Evolutionary conservation across 176 grass and related monocot species (phyloP).

Genomic region (Stipa capillata): DNA sequence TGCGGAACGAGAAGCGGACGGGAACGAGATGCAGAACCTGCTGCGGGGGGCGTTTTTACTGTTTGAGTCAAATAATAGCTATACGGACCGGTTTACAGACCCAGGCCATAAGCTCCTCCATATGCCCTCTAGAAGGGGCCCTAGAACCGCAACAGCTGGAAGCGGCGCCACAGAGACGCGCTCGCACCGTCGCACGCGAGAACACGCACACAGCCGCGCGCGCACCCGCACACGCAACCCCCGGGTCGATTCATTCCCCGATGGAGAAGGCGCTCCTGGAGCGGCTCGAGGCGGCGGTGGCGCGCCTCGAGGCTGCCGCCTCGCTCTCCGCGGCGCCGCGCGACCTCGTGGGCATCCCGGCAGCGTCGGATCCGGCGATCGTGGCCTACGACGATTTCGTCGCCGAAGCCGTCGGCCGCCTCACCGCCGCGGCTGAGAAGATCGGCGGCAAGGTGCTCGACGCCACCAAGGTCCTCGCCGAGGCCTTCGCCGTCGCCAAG

Average conservation of each 20-base stretch:
- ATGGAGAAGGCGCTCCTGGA: slow-evolving; percentile 77
- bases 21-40: too few relatives aligned
- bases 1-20: too few relatives aligned
- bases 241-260: not conserved
- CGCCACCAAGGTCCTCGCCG: slow-evolving; percentile 57
- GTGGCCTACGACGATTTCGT: slow-evolving; percentile 79
- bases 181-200: not conserved
- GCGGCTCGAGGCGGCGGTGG: slow-evolving; percentile 86
- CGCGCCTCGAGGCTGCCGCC: slow-evolving; percentile 61
- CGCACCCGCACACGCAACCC: not conserved
- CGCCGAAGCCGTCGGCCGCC: slow-evolving; percentile 35
- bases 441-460: slow-evolving; percentile 90
- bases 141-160: slow-evolving; percentile 16
- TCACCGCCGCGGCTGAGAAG: slow-evolving; percentile 59
- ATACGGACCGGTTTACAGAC: too few relatives aligned
- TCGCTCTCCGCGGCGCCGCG: slow-evolving; percentile 31
- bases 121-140: too few relatives aligned
- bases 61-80: too few relatives aligned
- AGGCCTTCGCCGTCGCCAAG: slow-evolving; percentile 65
- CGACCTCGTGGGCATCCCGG: slow-evolving; percentile 10
- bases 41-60: too few relatives aligned
- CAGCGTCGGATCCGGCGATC: slow-evolving; percentile 61
- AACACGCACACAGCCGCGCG: not conserved
- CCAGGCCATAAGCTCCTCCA: too few relatives aligned
- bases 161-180: slow-evolving; percentile 23